Conservation (phyloP, 331 rosid genomes). For the Stylosanthes scabra region DNA sequence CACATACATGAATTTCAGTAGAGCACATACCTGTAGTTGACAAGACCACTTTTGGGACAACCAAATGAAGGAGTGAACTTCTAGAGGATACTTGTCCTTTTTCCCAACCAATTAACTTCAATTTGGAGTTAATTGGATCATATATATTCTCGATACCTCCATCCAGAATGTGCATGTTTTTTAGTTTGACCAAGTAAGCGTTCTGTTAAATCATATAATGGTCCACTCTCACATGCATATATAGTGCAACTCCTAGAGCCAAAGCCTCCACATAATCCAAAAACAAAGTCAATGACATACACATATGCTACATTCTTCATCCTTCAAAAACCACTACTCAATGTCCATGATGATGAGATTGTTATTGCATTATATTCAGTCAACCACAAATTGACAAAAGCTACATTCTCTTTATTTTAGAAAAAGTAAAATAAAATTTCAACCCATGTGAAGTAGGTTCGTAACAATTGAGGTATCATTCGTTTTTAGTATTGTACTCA, state of each 20-base stretch:
- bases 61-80: conserved; percentile 9
- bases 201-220: background rate
- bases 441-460: too few relatives aligned
- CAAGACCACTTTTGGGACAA: background rate
- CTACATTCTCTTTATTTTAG: too few relatives aligned
- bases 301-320: background rate
- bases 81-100: conserved; percentile 11
- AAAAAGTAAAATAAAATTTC: too few relatives aligned
- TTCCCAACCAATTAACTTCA: background rate
- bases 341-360: background rate
- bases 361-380: background rate
- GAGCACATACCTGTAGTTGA: conserved; percentile 2
- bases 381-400: conserved; percentile 8
- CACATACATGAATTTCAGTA: background rate
- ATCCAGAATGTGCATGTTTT: background rate
- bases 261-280: background rate
- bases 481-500: too few relatives aligned
- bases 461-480: too few relatives aligned
- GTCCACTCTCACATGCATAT: background rate
- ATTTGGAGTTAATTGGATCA: background rate
- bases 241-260: background rate
- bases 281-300: conserved; percentile 1
- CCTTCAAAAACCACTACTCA: background rate
- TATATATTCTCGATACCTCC: background rate
- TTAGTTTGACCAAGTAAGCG: conserved; percentile 17